Evolutionary conservation across 352 stramenopile species (phyloP).

Genomic region (Globisporangium solare): DNA sequence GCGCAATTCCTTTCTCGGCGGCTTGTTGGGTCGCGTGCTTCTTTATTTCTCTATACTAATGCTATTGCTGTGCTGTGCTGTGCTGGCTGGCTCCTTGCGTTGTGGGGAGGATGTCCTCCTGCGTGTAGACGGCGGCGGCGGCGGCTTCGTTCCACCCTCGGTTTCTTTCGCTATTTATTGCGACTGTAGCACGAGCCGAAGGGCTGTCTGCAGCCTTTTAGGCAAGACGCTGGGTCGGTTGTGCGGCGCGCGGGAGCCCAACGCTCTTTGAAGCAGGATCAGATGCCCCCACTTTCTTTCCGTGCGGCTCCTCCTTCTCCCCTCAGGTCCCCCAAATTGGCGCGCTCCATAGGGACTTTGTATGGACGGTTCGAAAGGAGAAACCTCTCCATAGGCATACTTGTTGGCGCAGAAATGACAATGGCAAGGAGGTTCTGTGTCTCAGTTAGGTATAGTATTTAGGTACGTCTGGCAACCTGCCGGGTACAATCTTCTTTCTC

Average conservation of each 20-base stretch:
- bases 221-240: not conserved
- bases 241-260: not conserved
- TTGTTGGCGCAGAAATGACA: slow-evolving; percentile 2
- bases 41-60: too few relatives aligned
- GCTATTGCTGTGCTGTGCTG: too few relatives aligned
- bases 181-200: not conserved
- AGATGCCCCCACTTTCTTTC: slow-evolving; percentile 10
- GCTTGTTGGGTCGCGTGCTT: not conserved
- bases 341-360: not conserved
- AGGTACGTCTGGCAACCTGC: too few relatives aligned
- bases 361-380: too few relatives aligned
- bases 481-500: too few relatives aligned
- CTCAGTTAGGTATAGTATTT: too few relatives aligned
- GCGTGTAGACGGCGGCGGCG: slow-evolving; percentile 9
- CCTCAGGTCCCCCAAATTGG: not conserved
- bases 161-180: not conserved
- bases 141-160: slow-evolving; percentile 8
- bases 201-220: not conserved
- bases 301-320: not conserved
- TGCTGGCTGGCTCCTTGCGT: slow-evolving; percentile 10
- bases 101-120: not conserved
- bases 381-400: not conserved
- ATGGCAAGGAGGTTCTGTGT: too few relatives aligned
- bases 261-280: slow-evolving; percentile 13
- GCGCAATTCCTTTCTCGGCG: not conserved